Base-by-base conservation (phyloP, 129 eudicot genomes). In the Mikania micrantha region DNA sequence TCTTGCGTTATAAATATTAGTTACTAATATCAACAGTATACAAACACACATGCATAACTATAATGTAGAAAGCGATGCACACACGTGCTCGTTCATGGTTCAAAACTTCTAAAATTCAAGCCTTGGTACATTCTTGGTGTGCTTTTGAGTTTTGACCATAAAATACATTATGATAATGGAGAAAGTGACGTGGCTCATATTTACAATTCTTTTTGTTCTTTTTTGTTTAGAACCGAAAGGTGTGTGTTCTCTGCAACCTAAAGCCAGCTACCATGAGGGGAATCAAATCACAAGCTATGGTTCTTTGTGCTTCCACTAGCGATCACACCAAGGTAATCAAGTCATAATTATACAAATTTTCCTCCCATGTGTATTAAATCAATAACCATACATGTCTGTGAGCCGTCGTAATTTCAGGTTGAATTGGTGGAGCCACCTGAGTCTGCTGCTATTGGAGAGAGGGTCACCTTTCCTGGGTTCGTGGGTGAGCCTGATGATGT, bases 191-290 rank as follows among this genome's bases (percentile, higher is more conserved):
- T n/a, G n/a, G n/a, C n/a, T n/a, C n/a, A n/a, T n/a, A n/a, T n/a
- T n/a, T n/a, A 67, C 22, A 25, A 32, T 48, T 22, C 63, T 38
- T 1, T 39, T 53, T 32, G 6, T 64, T 24, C 0, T 22, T 22
- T 19, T 65, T 38, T 27, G 32, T 16, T 60, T 83, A 93, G 98
- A 85, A 93, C 32, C 96, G 96, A 53, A 93, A 82, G 79, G 98
- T 93, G 32, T 93, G 98, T 64, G 95, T 93, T 73, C 95, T 93
- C 49, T 93, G 98, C 88, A 93, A 93, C 77, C 74, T 93, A 74
- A 93, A 93, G 82, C 96, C 98, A 34, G 98, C 96, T 67, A 66
- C 84, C 80, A 93, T 93, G 98, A 73, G 98, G 71, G 98, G 96
- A 7, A 86, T 93, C 53, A 93, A 93, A 59, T 93, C 98, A 24